Base-by-base conservation (phyloP, 140 eudicot species). In the Artemisia princeps region DNA sequence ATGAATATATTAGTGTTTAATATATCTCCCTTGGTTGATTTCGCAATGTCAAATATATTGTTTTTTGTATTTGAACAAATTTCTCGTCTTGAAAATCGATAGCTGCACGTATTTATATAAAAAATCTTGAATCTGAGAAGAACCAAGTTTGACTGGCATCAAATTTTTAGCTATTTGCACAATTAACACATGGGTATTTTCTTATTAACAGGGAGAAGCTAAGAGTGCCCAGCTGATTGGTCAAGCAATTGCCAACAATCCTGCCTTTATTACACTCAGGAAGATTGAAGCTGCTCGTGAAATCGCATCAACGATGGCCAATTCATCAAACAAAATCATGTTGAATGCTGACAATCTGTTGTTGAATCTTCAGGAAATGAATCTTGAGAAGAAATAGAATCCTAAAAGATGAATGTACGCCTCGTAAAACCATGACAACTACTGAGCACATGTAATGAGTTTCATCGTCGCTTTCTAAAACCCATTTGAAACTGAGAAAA, bases 151-250 rank as follows among this genome's bases (percentile, higher is more conserved):
- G 19, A 17, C 19, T 17, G 33, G n/a, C 46, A 49, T 64, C 24
- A 26, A n/a, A 42, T 30, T 14, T 26, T 22, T 62, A 16, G 68
- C 55, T 44, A 8, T 40, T 19, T 23, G 57, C 12, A 17, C 10
- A 53, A 45, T 30, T 55, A 22, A 65, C 53, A 33, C 15, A 15
- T 30, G 37, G 10, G 23, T 48, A 8, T 11, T 24, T n/a, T 61
- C 0, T 10, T 65, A 42, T 56, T 5, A 16, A 23, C 95, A 91
- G 97, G 97, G 97, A 63, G 97, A 91, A 24, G 97, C 97, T n/a
- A 87, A 81, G 80, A 91, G 97, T 85, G 96, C 97, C 3, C 90
- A 88, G 44, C 75, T 91, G 74, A 91, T 91, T 42, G 97, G 97
- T 33, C 89, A 83, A 83, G 94, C 97, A 22, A 85, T 91, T 73